Evolutionary conservation across 495 filamentous ascomycete genomes (phyloP).

Genomic region (Neurospora pannonica): DNA sequence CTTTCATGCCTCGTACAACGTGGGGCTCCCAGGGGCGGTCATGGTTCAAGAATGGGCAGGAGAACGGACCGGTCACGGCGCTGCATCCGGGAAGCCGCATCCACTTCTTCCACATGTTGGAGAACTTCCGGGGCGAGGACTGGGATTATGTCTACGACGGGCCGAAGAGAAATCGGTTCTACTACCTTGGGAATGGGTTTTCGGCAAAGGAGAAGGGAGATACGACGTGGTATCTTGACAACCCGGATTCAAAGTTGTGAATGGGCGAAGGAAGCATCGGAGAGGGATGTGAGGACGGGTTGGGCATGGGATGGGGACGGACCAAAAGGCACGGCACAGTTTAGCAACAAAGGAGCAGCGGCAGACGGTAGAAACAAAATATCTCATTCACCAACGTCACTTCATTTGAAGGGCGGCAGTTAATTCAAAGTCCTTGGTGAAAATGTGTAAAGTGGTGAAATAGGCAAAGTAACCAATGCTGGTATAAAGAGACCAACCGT

Average conservation of each 20-base stretch:
- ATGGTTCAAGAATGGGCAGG: constrained; percentile 40
- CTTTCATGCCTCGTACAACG: constrained; percentile 39
- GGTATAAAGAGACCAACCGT: neutral
- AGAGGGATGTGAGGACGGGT: neutral
- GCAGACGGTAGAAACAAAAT: neutral
- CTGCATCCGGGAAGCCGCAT: constrained; percentile 41
- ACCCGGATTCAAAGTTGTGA: constrained; percentile 3
- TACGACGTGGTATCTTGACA: constrained; percentile 36
- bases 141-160: constrained; percentile 36
- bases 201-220: constrained; percentile 31
- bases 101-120: constrained; percentile 45
- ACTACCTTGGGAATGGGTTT: constrained; percentile 42
- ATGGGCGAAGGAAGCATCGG: neutral
- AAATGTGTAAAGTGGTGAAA: neutral
- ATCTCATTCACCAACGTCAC: neutral
- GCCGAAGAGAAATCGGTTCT: constrained; percentile 28
- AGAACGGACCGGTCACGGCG: constrained; percentile 38
- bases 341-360: neutral
- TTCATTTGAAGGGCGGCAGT: neutral
- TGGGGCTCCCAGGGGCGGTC: constrained; percentile 35
- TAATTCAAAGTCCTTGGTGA: neutral
- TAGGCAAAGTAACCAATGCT: neutral
- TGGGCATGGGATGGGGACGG: neutral
- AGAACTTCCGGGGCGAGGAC: constrained; percentile 38
- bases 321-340: neutral